A percentile compares a stretch with the other conserved stretches of the same genome.
Conservation (phyloP, 2,329 filamentous ascomycete genomes). For the Zasmidium angulare region DNA sequence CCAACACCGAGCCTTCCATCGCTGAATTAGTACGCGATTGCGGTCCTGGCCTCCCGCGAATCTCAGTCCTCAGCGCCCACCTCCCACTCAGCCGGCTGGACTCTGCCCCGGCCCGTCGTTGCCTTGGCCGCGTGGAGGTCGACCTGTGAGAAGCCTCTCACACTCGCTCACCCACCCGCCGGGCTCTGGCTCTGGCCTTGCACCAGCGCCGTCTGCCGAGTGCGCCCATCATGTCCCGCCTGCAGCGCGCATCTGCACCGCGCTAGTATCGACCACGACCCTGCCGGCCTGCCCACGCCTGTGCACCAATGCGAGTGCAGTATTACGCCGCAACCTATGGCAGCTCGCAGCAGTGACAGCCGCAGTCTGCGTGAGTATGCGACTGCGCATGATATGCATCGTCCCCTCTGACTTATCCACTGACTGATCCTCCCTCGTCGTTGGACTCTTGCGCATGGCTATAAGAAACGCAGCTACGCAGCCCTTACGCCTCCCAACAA, state of each 20-base stretch:
- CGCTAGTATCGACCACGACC: neutral
- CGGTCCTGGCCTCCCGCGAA: neutral
- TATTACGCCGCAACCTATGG: neutral
- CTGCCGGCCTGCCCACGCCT: constrained; percentile 1
- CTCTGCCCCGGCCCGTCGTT: neutral
- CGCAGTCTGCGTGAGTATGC: neutral
- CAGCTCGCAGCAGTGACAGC: neutral
- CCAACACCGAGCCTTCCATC: neutral
- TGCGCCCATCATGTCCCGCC: neutral
- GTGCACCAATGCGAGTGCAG: neutral
- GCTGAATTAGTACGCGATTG: neutral
- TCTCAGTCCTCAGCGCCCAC: neutral
- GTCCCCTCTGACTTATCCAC: neutral
- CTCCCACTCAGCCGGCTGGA: neutral
- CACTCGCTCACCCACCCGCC: no score
- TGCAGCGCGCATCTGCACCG: neutral
- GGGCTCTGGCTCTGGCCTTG: no score
- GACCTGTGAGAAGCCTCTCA: neutral
- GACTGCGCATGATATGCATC: neutral
- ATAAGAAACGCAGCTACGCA: neutral
- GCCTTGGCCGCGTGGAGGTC: neutral
- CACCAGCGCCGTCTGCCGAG: neutral
- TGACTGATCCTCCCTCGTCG: constrained; percentile 2
- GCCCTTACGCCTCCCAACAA: neutral
- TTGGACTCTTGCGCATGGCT: neutral